These are phyloP conservation scores for Xylariaceae sp. DNA, from an alignment of 2,329 filamentous ascomycete species.

Conservation along the genomic window DNA sequence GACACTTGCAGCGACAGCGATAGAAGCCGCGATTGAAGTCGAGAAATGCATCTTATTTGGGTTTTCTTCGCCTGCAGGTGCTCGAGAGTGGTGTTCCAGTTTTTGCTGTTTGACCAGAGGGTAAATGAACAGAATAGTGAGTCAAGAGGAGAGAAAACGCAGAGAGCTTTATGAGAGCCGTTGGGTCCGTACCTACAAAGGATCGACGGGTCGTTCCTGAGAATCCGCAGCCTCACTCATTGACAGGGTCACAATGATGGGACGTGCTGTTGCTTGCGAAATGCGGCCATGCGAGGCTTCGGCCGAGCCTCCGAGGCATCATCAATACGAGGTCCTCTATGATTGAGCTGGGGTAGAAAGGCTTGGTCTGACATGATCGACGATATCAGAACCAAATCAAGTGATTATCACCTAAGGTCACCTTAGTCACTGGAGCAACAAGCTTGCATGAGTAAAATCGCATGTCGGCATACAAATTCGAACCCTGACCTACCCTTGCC, in stretches of 20 bases:
- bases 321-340: no score
- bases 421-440: no score
- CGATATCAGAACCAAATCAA: no score
- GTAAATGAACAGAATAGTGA: neutral
- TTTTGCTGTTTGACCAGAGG: neutral
- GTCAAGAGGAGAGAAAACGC: constrained; percentile 4
- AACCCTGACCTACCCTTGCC: no score
- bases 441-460: no score
- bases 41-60: constrained; percentile 8
- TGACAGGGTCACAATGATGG: constrained; percentile 1
- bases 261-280: neutral
- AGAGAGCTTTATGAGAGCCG: constrained; percentile 1
- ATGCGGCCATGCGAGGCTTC: no score
- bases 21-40: constrained; percentile 5
- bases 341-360: no score
- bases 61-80: neutral
- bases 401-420: no score
- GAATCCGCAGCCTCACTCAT: constrained; percentile 1
- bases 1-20: neutral
- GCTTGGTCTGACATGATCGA: no score
- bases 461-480: no score
- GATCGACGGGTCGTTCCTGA: neutral
- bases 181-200: neutral
- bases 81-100: neutral
- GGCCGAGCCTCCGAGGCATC: no score